phyloP scores from a whole-genome alignment of 2,329 filamentous ascomycete species.

The Pyricularia grisea region DNA sequence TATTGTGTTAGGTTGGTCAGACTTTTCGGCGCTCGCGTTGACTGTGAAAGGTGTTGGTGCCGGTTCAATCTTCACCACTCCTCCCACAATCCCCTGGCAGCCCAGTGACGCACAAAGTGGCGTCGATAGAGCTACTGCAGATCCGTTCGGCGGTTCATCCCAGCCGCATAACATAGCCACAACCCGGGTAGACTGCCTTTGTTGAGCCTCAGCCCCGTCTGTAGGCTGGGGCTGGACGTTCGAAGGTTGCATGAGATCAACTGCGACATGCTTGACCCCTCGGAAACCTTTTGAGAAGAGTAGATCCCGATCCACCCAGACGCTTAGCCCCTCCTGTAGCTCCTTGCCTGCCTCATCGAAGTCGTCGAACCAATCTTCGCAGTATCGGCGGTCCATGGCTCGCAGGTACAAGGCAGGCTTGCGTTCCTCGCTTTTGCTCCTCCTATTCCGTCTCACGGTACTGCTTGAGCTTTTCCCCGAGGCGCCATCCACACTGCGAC shows the following conservation, averaged over 20 bases:
- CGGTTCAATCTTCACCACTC: conserved; percentile 78
- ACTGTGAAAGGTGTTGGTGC: conserved; percentile 64
- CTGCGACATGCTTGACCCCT: conserved; percentile 66
- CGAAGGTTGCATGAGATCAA: conserved; percentile 48
- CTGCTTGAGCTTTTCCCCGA: conserved; percentile 69
- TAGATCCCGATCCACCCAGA: conserved; percentile 81
- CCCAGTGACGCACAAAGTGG: conserved; percentile 66
- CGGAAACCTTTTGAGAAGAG: conserved; percentile 63
- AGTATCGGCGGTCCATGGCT: conserved; percentile 62
- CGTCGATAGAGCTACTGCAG: conserved; percentile 71
- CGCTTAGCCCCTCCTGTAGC: conserved; percentile 45
- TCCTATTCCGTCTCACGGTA: conserved; percentile 51
- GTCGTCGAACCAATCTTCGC: conserved; percentile 71
- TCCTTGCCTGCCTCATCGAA: background rate
- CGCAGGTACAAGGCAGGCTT: conserved; percentile 67
- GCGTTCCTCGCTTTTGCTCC: conserved; percentile 49
- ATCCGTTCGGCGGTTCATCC: conserved; percentile 78
- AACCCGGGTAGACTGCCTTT: conserved; percentile 46
- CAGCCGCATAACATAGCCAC: conserved; percentile 69
- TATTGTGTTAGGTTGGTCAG: conserved; percentile 1
- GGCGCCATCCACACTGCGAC: conserved; percentile 68
- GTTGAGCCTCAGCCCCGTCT: conserved; percentile 20
- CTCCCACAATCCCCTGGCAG: conserved; percentile 66
- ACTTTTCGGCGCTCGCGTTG: conserved; percentile 21
- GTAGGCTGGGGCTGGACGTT: conserved; percentile 21